phyloP scores from a whole-genome alignment of 192 early-diverging fungal species.

The Lobosporangium transversale region DNA sequence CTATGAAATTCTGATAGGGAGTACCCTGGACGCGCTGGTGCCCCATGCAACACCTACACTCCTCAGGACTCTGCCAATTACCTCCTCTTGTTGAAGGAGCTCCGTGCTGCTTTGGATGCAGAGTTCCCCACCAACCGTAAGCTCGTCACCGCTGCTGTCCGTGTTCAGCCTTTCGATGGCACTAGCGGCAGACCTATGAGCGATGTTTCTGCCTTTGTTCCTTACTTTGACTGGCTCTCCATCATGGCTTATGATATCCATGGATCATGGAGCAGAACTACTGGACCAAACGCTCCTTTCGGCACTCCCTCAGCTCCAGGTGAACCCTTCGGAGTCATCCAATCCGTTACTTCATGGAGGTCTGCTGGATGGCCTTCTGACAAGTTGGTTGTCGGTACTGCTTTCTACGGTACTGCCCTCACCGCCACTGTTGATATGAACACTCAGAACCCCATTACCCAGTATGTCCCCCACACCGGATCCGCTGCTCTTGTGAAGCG shows the following conservation, averaged over 20 bases:
- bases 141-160: constrained; percentile 70
- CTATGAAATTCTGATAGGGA: too few species aligned
- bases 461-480: constrained; percentile 31
- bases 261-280: constrained; percentile 27
- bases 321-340: constrained; percentile 51
- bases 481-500: constrained; percentile 53
- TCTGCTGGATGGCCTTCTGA: constrained; percentile 62
- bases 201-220: constrained; percentile 66
- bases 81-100: constrained; percentile 63
- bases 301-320: constrained; percentile 21
- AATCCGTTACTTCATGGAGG: constrained; percentile 64
- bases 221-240: constrained; percentile 66
- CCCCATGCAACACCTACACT: constrained; percentile 62
- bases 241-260: constrained; percentile 46
- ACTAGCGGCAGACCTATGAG: constrained; percentile 53
- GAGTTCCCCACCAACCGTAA: constrained; percentile 55
- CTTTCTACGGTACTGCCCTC: constrained; percentile 66
- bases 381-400: constrained; percentile 67
- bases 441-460: constrained; percentile 17
- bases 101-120: constrained; percentile 58
- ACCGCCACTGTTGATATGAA: constrained; percentile 26
- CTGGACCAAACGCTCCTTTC: constrained; percentile 59
- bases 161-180: constrained; percentile 67
- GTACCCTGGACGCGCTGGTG: constrained; percentile 71
- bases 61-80: constrained; percentile 67